Conservation (phyloP, 202 grass and related monocot species). For the Panicum hallii region DNA sequence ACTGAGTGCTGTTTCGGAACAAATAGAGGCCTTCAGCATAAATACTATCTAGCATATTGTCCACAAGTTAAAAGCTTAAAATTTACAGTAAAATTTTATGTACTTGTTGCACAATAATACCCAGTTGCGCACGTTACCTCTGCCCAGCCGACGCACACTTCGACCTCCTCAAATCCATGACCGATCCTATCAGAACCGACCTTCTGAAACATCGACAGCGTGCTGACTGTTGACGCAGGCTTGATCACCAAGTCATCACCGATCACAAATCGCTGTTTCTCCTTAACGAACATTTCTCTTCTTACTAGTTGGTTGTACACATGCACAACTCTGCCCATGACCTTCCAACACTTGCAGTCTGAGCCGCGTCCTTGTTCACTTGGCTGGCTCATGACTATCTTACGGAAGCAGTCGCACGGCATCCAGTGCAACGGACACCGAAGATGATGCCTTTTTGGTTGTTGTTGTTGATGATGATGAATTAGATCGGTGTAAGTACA, state of each 20-base stretch:
- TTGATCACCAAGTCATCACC: slow-evolving; percentile 7
- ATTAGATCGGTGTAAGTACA: background rate
- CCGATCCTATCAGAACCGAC: background rate
- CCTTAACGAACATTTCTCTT: background rate
- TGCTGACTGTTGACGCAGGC: background rate
- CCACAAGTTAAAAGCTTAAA: background rate
- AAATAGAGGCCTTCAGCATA: slow-evolving; percentile 23
- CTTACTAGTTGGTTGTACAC: too few relatives aligned
- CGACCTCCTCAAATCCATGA: background rate
- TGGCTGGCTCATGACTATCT: background rate
- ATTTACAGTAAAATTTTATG: background rate
- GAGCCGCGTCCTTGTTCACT: background rate
- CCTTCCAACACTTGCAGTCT: background rate
- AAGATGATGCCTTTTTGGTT: background rate
- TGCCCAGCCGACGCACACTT: background rate
- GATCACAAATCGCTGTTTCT: background rate
- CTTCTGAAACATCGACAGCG: background rate
- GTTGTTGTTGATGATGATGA: background rate
- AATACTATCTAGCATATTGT: background rate
- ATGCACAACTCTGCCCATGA: background rate
- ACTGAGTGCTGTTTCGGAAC: background rate
- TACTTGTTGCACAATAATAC: too few relatives aligned
- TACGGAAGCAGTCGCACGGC: background rate
- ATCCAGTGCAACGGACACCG: background rate
- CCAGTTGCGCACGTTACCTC: background rate